A percentile compares a stretch with the other conserved stretches of the same genome.
phyloP scores from a whole-genome alignment of 2,329 filamentous ascomycete species.

The Pseudocercospora musae region DNA sequence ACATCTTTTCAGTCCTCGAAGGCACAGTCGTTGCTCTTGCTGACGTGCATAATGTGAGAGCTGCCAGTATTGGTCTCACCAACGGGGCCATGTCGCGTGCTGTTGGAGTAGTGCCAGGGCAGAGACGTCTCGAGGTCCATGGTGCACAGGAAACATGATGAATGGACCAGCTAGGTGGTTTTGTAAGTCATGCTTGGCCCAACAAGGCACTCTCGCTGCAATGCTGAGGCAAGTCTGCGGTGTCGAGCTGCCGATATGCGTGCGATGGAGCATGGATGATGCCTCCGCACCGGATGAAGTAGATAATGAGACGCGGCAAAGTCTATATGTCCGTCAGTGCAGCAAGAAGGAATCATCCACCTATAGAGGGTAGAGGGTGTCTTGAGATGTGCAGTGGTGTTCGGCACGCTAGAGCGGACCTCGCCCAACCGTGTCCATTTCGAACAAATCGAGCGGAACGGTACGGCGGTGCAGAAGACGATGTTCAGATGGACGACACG shows the following conservation, averaged over 20 bases:
- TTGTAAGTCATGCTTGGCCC: too few species aligned
- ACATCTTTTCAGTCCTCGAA: background rate
- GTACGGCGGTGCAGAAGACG: background rate
- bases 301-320: background rate
- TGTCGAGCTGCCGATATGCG: background rate
- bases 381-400: background rate
- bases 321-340: background rate
- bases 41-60: background rate
- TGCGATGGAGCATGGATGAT: background rate
- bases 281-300: background rate
- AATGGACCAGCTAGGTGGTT: background rate
- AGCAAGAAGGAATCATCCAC: background rate
- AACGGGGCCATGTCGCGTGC: background rate
- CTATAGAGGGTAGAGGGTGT: background rate
- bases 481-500: background rate
- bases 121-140: background rate
- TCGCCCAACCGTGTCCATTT: background rate
- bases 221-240: background rate
- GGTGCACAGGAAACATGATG: background rate
- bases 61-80: background rate
- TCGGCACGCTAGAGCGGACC: background rate
- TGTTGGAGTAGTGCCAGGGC: background rate
- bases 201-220: background rate
- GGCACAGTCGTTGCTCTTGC: background rate
- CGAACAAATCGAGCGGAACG: background rate